These are phyloP conservation scores for Albugo candida DNA, from an alignment of 352 stramenopile species.

Conservation along the genomic window DNA sequence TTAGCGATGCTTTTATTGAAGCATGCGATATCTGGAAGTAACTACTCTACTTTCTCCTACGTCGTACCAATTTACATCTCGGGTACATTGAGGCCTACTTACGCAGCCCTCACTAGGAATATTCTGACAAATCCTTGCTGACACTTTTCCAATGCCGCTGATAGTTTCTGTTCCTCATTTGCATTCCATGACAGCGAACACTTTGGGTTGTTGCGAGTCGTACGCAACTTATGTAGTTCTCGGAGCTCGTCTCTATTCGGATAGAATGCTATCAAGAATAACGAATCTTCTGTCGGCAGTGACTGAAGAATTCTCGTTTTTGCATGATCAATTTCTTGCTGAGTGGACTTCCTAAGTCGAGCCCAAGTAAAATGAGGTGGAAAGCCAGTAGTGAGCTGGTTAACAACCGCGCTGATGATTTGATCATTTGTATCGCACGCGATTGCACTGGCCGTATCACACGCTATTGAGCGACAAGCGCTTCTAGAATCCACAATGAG, in stretches of 20 bases:
- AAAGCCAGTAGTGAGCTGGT: constrained; percentile 69
- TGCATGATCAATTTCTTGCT: constrained; percentile 19
- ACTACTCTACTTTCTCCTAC: no score
- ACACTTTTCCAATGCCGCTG: constrained; percentile 19
- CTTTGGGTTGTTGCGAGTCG: constrained; percentile 44
- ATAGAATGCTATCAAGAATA: constrained; percentile 32
- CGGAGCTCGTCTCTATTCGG: constrained; percentile 33
- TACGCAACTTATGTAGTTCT: constrained; percentile 57
- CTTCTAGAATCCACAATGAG: constrained; percentile 53
- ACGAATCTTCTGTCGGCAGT: constrained; percentile 23
- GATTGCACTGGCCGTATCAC: constrained; percentile 37
- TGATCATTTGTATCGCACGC: constrained; percentile 23
- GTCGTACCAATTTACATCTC: no score
- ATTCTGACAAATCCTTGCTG: constrained; percentile 51
- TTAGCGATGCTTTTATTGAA: no score
- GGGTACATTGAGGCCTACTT: constrained; percentile 32
- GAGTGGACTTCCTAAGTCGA: constrained; percentile 22
- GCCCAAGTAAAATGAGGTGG: constrained; percentile 65
- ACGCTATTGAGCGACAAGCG: constrained; percentile 37
- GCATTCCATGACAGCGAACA: constrained; percentile 68
- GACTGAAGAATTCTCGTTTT: constrained; percentile 19
- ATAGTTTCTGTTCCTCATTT: constrained; percentile 32
- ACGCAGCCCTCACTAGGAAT: constrained; percentile 26
- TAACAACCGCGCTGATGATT: constrained; percentile 30
- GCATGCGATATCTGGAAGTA: no score